Percentiles rank a stretch among this genome's conserved stretches.
phyloP scores from a whole-genome alignment of 192 early-diverging fungal species.

The Coemansia umbellata region DNA sequence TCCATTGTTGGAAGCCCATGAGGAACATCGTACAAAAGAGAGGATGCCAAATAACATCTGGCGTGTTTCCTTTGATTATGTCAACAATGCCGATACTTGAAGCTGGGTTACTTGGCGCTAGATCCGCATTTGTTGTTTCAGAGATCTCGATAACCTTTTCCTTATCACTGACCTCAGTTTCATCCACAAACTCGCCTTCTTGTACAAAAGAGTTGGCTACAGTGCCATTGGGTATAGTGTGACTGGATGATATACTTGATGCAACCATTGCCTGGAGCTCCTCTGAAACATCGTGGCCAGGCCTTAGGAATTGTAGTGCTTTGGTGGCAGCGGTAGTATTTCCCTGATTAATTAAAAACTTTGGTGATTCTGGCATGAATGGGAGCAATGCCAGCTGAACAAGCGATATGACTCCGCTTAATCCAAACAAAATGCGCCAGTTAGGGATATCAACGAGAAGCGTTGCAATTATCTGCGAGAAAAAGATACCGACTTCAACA shows the following conservation, averaged over 20 bases:
- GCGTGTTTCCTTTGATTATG: slow-evolving; percentile 45
- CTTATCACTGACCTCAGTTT: background rate
- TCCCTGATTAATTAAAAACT: slow-evolving; percentile 56
- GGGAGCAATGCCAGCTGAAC: slow-evolving; percentile 54
- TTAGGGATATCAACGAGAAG: slow-evolving; percentile 51
- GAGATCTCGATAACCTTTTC: background rate
- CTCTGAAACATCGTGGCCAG: slow-evolving; percentile 40
- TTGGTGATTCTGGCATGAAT: slow-evolving; percentile 73
- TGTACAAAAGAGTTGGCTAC: background rate
- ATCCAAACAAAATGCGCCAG: slow-evolving; percentile 68
- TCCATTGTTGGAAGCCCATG: slow-evolving; percentile 77
- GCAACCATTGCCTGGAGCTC: slow-evolving; percentile 57
- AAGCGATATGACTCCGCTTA: slow-evolving; percentile 58
- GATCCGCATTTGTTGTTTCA: background rate
- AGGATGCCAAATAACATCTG: slow-evolving; percentile 53
- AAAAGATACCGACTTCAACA: slow-evolving; percentile 72
- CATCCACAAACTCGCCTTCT: background rate
- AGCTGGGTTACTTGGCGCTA: background rate
- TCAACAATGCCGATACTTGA: slow-evolving; percentile 10
- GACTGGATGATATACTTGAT: slow-evolving; percentile 7
- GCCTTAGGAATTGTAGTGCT: slow-evolving; percentile 54
- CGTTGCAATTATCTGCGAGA: slow-evolving; percentile 59
- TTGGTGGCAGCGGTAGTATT: slow-evolving; percentile 48
- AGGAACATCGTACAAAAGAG: slow-evolving; percentile 62
- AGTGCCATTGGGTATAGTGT: background rate